Base-by-base conservation (phyloP, 2,329 filamentous ascomycete species). In the Cladosporium sp. region DNA sequence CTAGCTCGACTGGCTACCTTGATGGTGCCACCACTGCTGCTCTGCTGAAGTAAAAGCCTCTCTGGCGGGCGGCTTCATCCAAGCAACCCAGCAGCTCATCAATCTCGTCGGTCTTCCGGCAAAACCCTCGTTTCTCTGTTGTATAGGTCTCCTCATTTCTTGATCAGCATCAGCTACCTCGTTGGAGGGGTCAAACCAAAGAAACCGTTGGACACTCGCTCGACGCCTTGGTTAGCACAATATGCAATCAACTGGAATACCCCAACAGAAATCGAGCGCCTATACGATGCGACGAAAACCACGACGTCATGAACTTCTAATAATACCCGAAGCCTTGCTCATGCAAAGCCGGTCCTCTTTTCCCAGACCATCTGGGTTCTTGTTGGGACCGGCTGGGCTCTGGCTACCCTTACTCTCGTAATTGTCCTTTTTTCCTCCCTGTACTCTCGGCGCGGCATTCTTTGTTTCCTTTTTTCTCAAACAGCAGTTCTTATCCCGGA, bases 151-250 rank as follows among this genome's bases (percentile, higher is more conserved):
- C 27, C 18, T 30, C 37, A 40, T 47, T 48, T 18, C 8, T 34
- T 41, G 15, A 41, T 34, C 27, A 41, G 37, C n/a, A 41, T 48
- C 29, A 7, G 12, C 19, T 36, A 48, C 22, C 45, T 32, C 11
- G 45, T 48, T 34, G 45, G 45, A 40, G 24, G 41, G 17, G 22
- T 17, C 13, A 15, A 11, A 36, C 32, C 24, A 48, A 40, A 39
- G 37, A 20, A n/a, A 36, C 20, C 24, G 43, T 48, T 41, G 45
- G 45, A 48, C 45, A 48, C 13, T 48, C 45, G 45, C 45, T 48
- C 45, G 30, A 41, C 45, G 30, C 37, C 37, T 48, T 48, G 45
- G 37, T 27, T 48, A 48, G 24, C 45, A 12, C 17, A n/a, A 17
- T n/a, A n/a, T n/a, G 32, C 32, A n/a, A 36, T 36, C 32, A 36